Conservation (phyloP, 148 eudicot genomes). For the Cornus suecica region DNA sequence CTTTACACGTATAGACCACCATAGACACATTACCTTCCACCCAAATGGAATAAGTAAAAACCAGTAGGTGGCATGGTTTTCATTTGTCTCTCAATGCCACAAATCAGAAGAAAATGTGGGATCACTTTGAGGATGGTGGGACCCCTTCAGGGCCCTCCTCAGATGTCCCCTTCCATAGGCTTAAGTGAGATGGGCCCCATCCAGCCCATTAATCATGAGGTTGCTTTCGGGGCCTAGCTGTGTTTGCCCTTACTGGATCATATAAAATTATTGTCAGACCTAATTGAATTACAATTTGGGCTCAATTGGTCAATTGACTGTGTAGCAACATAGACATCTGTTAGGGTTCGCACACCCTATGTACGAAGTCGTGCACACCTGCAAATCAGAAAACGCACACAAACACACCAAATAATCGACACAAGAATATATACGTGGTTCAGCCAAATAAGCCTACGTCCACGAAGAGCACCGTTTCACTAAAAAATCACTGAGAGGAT, state of each 20-base stretch:
- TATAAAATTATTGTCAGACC: not conserved
- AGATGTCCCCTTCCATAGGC: not conserved
- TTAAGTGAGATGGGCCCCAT: not conserved
- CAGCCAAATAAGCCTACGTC: too few species aligned
- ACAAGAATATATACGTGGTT: too few species aligned
- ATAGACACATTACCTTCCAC: constrained; percentile 3
- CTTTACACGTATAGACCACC: not conserved
- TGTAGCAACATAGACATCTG: not conserved
- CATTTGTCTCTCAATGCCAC: constrained; percentile 7
- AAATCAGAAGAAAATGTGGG: not conserved
- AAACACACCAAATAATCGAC: too few species aligned
- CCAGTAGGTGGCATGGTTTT: constrained; percentile 3
- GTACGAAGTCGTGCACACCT: too few species aligned
- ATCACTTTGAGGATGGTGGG: too few species aligned
- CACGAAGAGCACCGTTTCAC: too few species aligned
- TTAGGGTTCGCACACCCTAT: too few species aligned
- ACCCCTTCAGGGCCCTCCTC: not conserved
- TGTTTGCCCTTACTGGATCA: not conserved
- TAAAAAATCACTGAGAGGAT: too few species aligned
- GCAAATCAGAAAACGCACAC: too few species aligned
- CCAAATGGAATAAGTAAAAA: not conserved
- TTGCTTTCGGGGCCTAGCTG: not conserved
- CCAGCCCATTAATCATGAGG: not conserved
- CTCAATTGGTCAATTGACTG: not conserved
- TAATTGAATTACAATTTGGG: not conserved